A percentile compares a stretch with the other conserved stretches of the same genome.
Conservation (phyloP, 306 rosid species). For the Boehmeria nivea region DNA sequence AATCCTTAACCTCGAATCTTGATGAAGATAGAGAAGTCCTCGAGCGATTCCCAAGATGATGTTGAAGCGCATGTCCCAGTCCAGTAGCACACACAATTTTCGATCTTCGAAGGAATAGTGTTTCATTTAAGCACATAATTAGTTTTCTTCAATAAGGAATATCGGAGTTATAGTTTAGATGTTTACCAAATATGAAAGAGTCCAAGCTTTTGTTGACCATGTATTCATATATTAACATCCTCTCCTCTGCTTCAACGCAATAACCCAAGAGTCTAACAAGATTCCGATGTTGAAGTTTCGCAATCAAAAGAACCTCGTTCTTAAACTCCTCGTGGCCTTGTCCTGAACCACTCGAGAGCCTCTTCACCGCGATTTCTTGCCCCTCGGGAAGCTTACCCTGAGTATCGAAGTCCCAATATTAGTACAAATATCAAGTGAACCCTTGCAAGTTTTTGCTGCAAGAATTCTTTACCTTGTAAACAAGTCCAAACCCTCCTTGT, state of each 20-base stretch:
- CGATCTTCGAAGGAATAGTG: conserved; percentile 34
- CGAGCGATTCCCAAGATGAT: conserved; percentile 70
- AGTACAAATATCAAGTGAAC: conserved; percentile 7
- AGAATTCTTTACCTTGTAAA: conserved; percentile 45
- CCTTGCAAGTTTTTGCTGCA: not conserved
- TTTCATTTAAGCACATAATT: conserved; percentile 20
- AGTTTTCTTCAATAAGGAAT: conserved; percentile 2
- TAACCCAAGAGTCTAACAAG: conserved; percentile 74
- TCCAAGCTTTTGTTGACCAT: conserved; percentile 79
- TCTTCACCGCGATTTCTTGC: conserved; percentile 66
- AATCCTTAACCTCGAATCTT: conserved; percentile 72
- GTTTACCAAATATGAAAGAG: conserved; percentile 67
- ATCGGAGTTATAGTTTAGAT: not conserved
- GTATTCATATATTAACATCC: conserved; percentile 65
- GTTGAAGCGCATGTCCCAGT: conserved; percentile 63
- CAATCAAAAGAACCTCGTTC: conserved; percentile 73
- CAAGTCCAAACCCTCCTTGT: conserved; percentile 77
- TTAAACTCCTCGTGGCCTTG: conserved; percentile 76
- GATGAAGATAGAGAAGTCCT: conserved; percentile 73
- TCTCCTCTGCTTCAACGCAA: conserved; percentile 73
- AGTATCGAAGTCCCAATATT: not conserved
- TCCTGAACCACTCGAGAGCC: conserved; percentile 74
- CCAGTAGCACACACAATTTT: conserved; percentile 39
- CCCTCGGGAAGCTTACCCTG: conserved; percentile 64
- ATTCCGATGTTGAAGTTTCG: conserved; percentile 77